phyloP scores from a whole-genome alignment of 2,329 filamentous ascomycete genomes.

The Beauveria sp. region DNA sequence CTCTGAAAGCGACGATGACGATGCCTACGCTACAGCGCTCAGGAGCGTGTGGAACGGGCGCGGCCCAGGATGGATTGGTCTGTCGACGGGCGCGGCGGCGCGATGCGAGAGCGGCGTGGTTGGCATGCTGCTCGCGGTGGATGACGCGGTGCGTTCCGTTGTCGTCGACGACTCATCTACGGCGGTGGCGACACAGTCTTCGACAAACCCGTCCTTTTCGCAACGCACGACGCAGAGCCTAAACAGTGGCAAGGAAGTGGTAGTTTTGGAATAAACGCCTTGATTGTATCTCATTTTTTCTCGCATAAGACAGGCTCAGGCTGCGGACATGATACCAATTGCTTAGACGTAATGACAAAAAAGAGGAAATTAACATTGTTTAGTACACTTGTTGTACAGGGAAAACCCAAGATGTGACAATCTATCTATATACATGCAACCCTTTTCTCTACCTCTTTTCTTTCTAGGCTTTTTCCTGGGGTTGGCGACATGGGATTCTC shows the following conservation, averaged over 20 bases:
- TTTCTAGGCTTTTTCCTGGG: background rate
- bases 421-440: background rate
- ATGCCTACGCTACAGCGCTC: constrained; percentile 32
- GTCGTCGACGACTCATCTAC: constrained; percentile 6
- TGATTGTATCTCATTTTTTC: background rate
- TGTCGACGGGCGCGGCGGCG: constrained; percentile 39
- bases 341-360: background rate
- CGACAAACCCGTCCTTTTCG: background rate
- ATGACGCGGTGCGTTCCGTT: constrained; percentile 36
- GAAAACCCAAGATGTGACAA: background rate
- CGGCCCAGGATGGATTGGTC: constrained; percentile 40
- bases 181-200: background rate
- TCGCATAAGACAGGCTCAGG: background rate
- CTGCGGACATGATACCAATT: constrained; percentile 7
- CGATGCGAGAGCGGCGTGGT: constrained; percentile 31
- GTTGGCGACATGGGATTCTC: background rate
- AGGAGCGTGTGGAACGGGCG: constrained; percentile 37
- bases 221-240: background rate
- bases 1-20: constrained; percentile 9
- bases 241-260: background rate
- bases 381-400: background rate
- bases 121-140: constrained; percentile 39
- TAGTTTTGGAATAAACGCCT: constrained; percentile 7
- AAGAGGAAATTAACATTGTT: background rate
- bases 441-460: background rate